These are phyloP conservation scores for Nicotiana paniculata DNA, from an alignment of 257 asterid genomes.

Conservation along the genomic window DNA sequence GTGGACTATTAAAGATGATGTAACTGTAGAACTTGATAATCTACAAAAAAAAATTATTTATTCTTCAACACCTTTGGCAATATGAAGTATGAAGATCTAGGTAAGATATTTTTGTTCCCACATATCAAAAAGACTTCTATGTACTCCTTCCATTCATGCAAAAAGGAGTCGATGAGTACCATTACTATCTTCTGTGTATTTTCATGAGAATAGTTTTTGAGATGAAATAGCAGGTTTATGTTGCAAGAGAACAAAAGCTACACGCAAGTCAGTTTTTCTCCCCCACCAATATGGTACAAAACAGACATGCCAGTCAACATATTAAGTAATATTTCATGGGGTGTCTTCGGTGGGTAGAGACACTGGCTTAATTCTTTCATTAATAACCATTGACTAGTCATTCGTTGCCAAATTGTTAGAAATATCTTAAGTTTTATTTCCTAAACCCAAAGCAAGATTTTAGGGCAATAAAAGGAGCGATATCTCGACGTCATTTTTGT, in stretches of 20 bases:
- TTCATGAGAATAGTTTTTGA: neutral
- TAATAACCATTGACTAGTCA: neutral
- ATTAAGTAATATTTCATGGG: neutral
- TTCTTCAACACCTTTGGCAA: neutral
- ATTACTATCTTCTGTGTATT: neutral
- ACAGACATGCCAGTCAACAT: neutral
- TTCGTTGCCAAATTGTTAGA: neutral
- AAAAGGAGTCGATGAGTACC: neutral
- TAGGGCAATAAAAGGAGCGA: neutral
- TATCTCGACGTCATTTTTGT: neutral
- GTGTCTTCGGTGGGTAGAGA: neutral
- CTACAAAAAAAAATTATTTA: neutral
- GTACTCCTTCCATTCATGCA: neutral
- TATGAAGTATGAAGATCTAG: neutral
- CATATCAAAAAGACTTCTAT: neutral
- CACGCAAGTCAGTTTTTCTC: neutral
- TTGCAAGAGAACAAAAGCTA: neutral
- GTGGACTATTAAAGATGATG: neutral
- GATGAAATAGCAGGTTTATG: neutral
- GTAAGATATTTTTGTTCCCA: neutral
- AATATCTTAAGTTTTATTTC: constrained; percentile 3
- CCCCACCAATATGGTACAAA: no score
- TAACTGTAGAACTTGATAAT: neutral
- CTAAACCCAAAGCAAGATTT: neutral
- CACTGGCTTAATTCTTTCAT: neutral